Conservation (phyloP, 495 filamentous ascomycete species). For the Penicillium malachiteum region DNA sequence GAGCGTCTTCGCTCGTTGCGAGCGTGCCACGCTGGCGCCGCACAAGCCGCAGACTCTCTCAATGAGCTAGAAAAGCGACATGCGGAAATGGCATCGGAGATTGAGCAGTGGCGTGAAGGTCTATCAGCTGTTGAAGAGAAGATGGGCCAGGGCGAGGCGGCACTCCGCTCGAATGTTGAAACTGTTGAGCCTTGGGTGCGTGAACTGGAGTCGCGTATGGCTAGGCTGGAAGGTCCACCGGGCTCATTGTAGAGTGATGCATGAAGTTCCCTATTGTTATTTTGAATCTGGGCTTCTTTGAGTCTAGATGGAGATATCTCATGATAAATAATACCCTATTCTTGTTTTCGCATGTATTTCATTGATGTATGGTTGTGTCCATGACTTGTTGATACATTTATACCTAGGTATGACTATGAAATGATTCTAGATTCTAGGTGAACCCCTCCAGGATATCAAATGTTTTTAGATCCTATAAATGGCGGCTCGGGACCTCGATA, state of each 20-base stretch:
- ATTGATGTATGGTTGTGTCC: conserved; percentile 8
- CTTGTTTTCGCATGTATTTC: conserved; percentile 10
- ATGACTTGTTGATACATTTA: conserved; percentile 6
- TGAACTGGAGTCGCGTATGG: conserved; percentile 76
- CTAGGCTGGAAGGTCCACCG: conserved; percentile 40
- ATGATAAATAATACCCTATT: conserved; percentile 29
- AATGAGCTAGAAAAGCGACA: conserved; percentile 75
- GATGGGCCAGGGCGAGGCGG: conserved; percentile 63
- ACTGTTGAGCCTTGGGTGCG: conserved; percentile 86
- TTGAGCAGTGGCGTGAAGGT: conserved; percentile 82
- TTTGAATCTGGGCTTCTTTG: conserved; percentile 5
- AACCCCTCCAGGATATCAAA: no score
- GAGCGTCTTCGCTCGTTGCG: conserved; percentile 82
- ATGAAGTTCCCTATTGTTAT: neutral
- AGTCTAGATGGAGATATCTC: conserved; percentile 1
- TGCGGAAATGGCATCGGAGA: conserved; percentile 76
- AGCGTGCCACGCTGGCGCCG: conserved; percentile 83
- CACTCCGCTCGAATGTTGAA: conserved; percentile 74
- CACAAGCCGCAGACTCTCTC: conserved; percentile 76
- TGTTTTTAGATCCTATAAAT: no score
- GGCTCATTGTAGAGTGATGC: conserved; percentile 8
- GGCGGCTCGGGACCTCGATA: no score
- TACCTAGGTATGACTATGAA: neutral
- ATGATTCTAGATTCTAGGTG: no score
- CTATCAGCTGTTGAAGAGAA: conserved; percentile 74